Percentiles rank a stretch among this genome's conserved stretches.
phyloP scores from a whole-genome alignment of 768 basidiomycete species.

The Leccinellum albellum region DNA sequence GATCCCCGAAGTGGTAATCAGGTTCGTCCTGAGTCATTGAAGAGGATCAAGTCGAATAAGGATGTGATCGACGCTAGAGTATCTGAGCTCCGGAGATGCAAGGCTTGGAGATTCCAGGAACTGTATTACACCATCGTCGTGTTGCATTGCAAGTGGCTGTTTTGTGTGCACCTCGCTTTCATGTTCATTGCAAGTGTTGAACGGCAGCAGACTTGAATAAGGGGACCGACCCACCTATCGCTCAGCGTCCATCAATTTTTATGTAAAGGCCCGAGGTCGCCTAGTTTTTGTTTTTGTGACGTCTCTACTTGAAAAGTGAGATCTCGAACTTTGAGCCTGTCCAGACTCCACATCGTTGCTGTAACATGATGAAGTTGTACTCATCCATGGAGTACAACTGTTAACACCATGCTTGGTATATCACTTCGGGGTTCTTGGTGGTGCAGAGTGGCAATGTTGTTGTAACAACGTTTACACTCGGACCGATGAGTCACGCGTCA shows the following conservation, averaged over 20 bases:
- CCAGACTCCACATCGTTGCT: neutral
- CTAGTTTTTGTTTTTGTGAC: neutral
- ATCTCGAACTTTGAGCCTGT: neutral
- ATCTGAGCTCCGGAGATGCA: slow-evolving; percentile 33
- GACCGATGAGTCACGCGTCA: no score
- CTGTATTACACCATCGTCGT: neutral
- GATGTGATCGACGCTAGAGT: slow-evolving; percentile 45
- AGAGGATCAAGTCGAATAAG: slow-evolving; percentile 47
- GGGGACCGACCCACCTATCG: neutral
- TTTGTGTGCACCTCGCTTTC: neutral
- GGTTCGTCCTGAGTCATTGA: no score
- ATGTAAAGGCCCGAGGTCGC: no score
- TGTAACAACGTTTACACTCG: neutral
- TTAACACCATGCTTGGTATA: neutral
- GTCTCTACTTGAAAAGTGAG: neutral
- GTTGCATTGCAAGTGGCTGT: neutral
- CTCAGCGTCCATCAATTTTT: no score
- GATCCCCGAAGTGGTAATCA: slow-evolving; percentile 66
- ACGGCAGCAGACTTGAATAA: neutral
- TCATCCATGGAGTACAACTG: no score
- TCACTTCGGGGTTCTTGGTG: neutral
- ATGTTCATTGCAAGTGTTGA: neutral
- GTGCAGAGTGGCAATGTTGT: neutral
- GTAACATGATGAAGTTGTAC: neutral
- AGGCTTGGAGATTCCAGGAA: slow-evolving; percentile 2